Base-by-base conservation (phyloP, 805 yeast genomes). In the Kuraishia piskuri region DNA sequence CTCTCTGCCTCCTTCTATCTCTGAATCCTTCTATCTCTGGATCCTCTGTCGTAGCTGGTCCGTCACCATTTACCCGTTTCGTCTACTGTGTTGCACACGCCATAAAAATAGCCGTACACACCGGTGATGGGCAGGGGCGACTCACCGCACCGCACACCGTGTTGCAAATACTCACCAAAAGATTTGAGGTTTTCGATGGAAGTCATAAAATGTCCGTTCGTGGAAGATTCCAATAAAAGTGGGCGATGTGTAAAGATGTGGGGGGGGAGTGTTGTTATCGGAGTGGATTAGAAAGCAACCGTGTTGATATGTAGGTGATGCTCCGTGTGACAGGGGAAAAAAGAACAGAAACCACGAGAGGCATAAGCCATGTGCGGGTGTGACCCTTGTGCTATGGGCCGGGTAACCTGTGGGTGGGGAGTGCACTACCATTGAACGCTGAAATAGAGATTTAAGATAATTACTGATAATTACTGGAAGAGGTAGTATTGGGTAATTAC, bases 121-220 rank as follows among this genome's bases (percentile, higher is more conserved):
- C n/a, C n/a, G n/a, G n/a, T n/a, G n/a, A n/a, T n/a, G n/a, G n/a
- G n/a, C n/a, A n/a, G n/a, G n/a, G n/a, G n/a, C n/a, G n/a, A n/a
- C n/a, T n/a, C n/a, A n/a, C n/a, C n/a, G n/a, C n/a, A n/a, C n/a
- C n/a, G n/a, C n/a, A n/a, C n/a, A n/a, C n/a, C n/a, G n/a, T n/a
- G n/a, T 31, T 21, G 22, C 46, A 3, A 19, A 31, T 10, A 73
- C 81, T 53, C 75, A 77, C 81, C 84, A 77, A 86, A 85, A 56
- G 90, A 81, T 74, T 82, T 86, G 69, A 86, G 77, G 79, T 86
- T 86, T 80, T 92, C 95, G 82, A 92, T 88, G 76, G 97, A 89
- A 77, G 91, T 80, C 89, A 84, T 84, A 80, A 56, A 72, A 69
- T 52, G 49, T 31, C 49, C 24, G 49, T 46, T 8, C 21, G 24